Evolutionary conservation across 1,284 basidiomycete species (phyloP).

Genomic region (Sporisorium scitamineum): DNA sequence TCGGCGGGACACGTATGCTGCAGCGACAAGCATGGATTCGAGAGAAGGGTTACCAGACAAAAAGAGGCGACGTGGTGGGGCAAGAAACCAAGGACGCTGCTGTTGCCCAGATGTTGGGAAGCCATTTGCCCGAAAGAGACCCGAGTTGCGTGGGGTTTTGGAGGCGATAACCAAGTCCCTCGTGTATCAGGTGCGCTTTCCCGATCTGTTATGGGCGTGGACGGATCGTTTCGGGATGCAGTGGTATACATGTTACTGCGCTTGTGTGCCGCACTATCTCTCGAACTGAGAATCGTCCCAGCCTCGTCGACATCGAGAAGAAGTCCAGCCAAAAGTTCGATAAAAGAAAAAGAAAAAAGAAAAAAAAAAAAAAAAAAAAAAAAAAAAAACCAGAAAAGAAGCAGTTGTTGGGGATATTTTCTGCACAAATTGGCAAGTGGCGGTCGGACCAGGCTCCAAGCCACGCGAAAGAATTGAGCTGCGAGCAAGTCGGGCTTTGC

Average conservation of each 20-base stretch:
- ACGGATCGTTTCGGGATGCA: constrained; percentile 3
- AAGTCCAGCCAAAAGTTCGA: constrained; percentile 3
- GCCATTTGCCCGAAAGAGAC: background rate
- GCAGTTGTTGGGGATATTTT: background rate
- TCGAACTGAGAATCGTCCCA: background rate
- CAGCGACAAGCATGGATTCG: background rate
- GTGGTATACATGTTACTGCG: background rate
- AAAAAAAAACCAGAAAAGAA: background rate
- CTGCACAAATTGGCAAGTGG: background rate
- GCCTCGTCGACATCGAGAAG: too few species aligned
- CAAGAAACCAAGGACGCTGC: background rate
- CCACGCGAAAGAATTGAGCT: background rate
- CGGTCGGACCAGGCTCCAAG: background rate
- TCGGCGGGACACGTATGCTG: background rate
- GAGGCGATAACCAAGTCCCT: too few species aligned
- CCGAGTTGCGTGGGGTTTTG: constrained; percentile 1
- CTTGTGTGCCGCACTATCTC: background rate
- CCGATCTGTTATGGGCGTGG: background rate
- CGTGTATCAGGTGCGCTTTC: background rate
- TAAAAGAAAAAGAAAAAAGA: too few species aligned
- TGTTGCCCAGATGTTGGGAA: constrained; percentile 8
- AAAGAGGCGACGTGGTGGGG: constrained; percentile 5
- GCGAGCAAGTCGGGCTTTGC: background rate
- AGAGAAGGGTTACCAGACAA: background rate
- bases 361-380: background rate